These are phyloP conservation scores for Colletotrichum phormii DNA, from an alignment of 2,329 filamentous ascomycete genomes.

Conservation along the genomic window DNA sequence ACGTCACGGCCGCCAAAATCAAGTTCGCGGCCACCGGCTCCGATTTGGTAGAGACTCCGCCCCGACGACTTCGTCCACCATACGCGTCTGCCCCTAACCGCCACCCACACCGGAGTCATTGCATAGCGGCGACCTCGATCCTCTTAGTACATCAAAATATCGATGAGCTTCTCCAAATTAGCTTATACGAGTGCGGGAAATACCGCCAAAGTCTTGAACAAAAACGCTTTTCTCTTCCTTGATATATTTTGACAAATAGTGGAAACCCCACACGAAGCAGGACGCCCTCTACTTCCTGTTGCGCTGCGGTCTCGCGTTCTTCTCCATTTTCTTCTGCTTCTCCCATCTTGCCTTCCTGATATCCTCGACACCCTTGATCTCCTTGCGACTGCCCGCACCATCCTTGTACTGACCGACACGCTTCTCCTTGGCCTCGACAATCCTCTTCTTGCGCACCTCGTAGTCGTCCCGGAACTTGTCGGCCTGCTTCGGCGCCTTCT, in stretches of 20 bases:
- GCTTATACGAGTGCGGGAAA: not conserved
- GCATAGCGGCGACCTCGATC: too few species aligned
- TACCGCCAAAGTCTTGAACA: not conserved
- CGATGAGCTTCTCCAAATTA: too few species aligned
- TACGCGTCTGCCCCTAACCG: too few species aligned
- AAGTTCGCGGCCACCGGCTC: not conserved
- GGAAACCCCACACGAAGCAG: not conserved
- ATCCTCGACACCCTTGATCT: conserved; percentile 85
- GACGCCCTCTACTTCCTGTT: conserved; percentile 54
- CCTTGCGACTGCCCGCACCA: conserved; percentile 77
- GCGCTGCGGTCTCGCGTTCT: conserved; percentile 86
- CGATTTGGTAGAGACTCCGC: not conserved
- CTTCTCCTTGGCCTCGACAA: conserved; percentile 88
- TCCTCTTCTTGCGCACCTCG: conserved; percentile 88
- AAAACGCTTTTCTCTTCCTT: not conserved
- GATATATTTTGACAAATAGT: not conserved
- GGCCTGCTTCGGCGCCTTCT: conserved; percentile 90
- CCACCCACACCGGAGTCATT: too few species aligned
- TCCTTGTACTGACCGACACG: conserved; percentile 80
- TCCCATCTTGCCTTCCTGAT: conserved; percentile 85
- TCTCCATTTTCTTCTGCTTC: conserved; percentile 81
- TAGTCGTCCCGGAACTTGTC: conserved; percentile 95
- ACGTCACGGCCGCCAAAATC: not conserved
- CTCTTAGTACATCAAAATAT: too few species aligned
- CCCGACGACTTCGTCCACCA: not conserved